Percentiles rank a stretch among this genome's conserved stretches.
Conservation (phyloP, 176 grass and related monocot genomes). For the Ensete ventricosum region DNA sequence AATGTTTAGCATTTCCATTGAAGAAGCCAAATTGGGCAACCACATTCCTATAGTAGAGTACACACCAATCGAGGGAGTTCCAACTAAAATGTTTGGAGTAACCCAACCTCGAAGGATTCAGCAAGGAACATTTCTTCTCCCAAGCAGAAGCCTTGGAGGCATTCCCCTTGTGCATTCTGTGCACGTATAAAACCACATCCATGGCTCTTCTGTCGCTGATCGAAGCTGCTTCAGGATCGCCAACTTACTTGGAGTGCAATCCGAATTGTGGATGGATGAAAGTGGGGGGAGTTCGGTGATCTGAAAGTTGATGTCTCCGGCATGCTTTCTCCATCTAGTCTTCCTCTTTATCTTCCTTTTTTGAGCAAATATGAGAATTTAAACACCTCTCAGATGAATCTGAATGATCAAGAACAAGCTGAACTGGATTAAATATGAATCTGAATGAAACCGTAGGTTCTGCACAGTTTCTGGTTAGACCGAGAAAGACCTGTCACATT, state of each 20-base stretch:
- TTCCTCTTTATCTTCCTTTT: neutral
- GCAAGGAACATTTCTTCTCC: constrained; percentile 21
- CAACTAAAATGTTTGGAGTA: neutral
- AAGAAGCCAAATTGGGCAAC: constrained; percentile 3
- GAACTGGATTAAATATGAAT: too few relatives aligned
- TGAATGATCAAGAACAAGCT: too few relatives aligned
- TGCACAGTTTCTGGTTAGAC: too few relatives aligned
- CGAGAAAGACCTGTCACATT: too few relatives aligned
- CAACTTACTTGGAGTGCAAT: constrained; percentile 31
- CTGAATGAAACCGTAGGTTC: neutral
- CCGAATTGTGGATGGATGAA: constrained; percentile 45
- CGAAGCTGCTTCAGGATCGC: neutral
- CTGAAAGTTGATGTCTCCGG: constrained; percentile 41
- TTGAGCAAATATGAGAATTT: neutral
- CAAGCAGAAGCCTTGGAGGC: neutral
- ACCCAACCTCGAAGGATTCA: constrained; percentile 12
- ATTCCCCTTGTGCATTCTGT: neutral
- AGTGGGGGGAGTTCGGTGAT: constrained; percentile 30
- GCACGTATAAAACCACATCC: constrained; percentile 4
- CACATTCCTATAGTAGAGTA: constrained; percentile 15
- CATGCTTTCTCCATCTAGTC: neutral
- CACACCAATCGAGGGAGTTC: constrained; percentile 25
- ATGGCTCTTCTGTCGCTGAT: neutral
- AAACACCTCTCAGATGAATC: too few relatives aligned
- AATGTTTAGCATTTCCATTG: neutral